Evolutionary conservation across 768 basidiomycete species (phyloP), one percentile per base, ranked within the genome.

Genomic region (Panus rudis): DNA sequence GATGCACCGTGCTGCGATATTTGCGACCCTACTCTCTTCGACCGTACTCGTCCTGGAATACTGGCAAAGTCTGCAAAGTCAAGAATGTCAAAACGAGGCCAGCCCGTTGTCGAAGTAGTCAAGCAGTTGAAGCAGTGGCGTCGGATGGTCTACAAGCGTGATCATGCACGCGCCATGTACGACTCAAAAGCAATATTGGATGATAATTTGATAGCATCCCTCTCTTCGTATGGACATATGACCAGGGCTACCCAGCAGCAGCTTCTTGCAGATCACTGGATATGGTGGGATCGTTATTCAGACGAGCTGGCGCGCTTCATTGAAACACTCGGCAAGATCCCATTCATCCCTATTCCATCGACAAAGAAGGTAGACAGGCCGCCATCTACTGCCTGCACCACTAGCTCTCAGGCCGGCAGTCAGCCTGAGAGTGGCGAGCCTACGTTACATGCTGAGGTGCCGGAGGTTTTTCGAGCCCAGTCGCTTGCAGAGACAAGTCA

Each of bases 21-120:
- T 13, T 44, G 43, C 35, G 26, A 38, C 33, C 43, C 43, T 8
- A 37, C 21, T 17, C 34, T 44, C n/a, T 38, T 44, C 14, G 43
- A 44, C n/a, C 21, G 35, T 19, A 26, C 34, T n/a, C 43, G 43
- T 10, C 43, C 43, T 7, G 34, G 35, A 6, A n/a, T n/a, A n/a
- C n/a, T n/a, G n/a, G n/a, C 16, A 6, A 35, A 35, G 16, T 14
- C 21, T 20, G 16, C 33, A 14, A 35, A 35, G 33, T 30, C 28
- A 30, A 30, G 16, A 16, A 10, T 10, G n/a, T n/a, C n/a, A n/a
- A 35, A 35, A 17, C 33, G n/a, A 30, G 28, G 28, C n/a, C n/a
- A 10, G 10, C 28, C 28, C 10, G 28, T 10, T 30, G 10, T 10
- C 28, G 10, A 10, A n/a, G 28, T n/a, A n/a, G 28, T n/a, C 10